phyloP scores from a whole-genome alignment of 371 early-diverging fungal species.

The Ordospora colligata region DNA sequence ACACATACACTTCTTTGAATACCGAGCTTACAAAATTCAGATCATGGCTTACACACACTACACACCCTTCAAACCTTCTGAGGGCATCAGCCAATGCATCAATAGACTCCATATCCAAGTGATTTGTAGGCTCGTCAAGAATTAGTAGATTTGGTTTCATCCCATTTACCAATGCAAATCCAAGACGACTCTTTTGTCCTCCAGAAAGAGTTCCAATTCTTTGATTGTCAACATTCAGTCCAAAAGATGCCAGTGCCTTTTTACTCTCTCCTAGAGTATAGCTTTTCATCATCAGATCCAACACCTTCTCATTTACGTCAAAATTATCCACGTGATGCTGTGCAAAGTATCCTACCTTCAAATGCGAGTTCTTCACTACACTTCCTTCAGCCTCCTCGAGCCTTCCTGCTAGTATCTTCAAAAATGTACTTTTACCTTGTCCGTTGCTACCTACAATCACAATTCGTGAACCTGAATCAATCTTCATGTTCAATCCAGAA shows the following conservation, averaged over 20 bases:
- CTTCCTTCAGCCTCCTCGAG: conserved; percentile 77
- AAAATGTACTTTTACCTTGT: conserved; percentile 73
- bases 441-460: conserved; percentile 72
- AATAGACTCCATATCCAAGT: conserved; percentile 81
- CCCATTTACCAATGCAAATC: conserved; percentile 81
- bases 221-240: conserved; percentile 64
- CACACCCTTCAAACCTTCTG: conserved; percentile 79
- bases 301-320: conserved; percentile 70
- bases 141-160: conserved; percentile 78
- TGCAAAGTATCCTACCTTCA: conserved; percentile 71
- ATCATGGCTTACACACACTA: conserved; percentile 95
- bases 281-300: conserved; percentile 76
- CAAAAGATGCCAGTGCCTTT: conserved; percentile 74
- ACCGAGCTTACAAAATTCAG: conserved; percentile 73
- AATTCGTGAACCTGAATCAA: conserved; percentile 69
- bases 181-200: conserved; percentile 84
- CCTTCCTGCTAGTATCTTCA: conserved; percentile 73
- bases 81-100: conserved; percentile 88
- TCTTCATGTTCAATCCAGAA: conserved; percentile 63
- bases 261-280: conserved; percentile 70
- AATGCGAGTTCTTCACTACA: neutral
- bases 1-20: conserved; percentile 83
- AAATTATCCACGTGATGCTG: conserved; percentile 89
- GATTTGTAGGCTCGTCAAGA: conserved; percentile 93
- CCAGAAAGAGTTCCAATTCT: conserved; percentile 71